Evolutionary conservation across 2,329 filamentous ascomycete genomes (phyloP).

Genomic region (Escovopsis sp.): DNA sequence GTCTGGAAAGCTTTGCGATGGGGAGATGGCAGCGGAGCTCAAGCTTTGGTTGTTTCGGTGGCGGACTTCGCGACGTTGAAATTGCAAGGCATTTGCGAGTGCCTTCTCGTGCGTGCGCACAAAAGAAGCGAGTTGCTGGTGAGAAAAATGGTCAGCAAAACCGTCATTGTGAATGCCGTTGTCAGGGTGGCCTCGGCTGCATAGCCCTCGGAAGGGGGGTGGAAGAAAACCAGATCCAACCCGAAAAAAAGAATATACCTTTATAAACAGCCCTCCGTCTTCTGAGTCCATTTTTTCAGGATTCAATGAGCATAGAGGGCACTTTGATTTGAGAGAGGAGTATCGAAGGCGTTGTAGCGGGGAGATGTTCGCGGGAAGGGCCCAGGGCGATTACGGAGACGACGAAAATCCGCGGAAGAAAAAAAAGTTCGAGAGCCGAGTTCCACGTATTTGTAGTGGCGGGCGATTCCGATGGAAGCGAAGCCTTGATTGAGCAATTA

Average conservation of each 20-base stretch:
- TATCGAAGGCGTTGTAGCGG: background rate
- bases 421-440: no score
- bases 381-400: no score
- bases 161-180: conserved; percentile 7
- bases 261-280: conserved; percentile 81
- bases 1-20: conserved; percentile 42
- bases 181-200: no score
- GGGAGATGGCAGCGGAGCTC: conserved; percentile 40
- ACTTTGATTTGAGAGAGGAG: background rate
- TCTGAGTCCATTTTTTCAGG: conserved; percentile 59
- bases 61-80: conserved; percentile 56
- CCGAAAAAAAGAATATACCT: conserved; percentile 33
- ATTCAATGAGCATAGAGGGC: conserved; percentile 4
- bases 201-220: no score
- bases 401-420: no score
- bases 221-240: no score
- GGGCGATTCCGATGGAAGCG: no score
- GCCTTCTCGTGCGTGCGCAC: conserved; percentile 96
- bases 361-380: no score
- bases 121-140: conserved; percentile 83
- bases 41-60: conserved; percentile 55
- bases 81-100: conserved; percentile 84
- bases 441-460: no score
- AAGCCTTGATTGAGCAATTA: no score
- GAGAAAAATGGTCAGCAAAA: background rate